Evolutionary conservation across 2,329 filamentous ascomycete species (phyloP), one percentile per base, ranked within the genome.

Genomic region (Paraphoma chrysanthemicola): DNA sequence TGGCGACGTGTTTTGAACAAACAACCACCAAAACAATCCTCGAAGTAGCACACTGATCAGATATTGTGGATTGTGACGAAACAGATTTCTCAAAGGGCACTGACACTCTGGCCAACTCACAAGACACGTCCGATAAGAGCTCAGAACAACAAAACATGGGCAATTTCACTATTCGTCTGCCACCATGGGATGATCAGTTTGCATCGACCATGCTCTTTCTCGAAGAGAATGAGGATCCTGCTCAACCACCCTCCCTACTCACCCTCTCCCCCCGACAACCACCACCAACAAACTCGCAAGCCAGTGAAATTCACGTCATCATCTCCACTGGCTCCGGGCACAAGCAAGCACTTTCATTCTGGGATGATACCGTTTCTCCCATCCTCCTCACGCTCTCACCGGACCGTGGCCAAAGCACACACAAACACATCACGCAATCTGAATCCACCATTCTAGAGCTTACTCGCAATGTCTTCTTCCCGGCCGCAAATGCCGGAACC

Each of bases 391-490:
- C 72, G 16, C 66, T 83, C 9, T 36, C 33, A 2, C 33, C 33
- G 9, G 33, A 36, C 6, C 51, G 51, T 3, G 38, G 69, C 4
- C 59, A 72, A 4, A 63, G 54, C 11, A 88, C 87, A 68, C 67
- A 79, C 2, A 75, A 90, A 3, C 81, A 90, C 50, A 74, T 84
- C 47, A 97, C 93, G 1, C 76, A 83, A 23, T 89, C 85, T 30
- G 79, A 84, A 0, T 78, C 86, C 1, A 90, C 85, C 11, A 84
- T 97, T 41, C 80, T 81, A 6, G 80, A 90, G 1, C 86, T 96
- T 51, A 85, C 89, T 0, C 78, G 68, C 48, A 64, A 71, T 39
- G 68, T 75, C 18, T 78, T 88, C 59, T 75, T 85, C 11, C 77
- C 80, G 1, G 70, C 72, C 38, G 86, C 86, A 12, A 81, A 80